A percentile compares a stretch with the other conserved stretches of the same genome.
Evolutionary conservation across 192 early-diverging fungal species (phyloP).

Genomic region (Linderina pennispora): DNA sequence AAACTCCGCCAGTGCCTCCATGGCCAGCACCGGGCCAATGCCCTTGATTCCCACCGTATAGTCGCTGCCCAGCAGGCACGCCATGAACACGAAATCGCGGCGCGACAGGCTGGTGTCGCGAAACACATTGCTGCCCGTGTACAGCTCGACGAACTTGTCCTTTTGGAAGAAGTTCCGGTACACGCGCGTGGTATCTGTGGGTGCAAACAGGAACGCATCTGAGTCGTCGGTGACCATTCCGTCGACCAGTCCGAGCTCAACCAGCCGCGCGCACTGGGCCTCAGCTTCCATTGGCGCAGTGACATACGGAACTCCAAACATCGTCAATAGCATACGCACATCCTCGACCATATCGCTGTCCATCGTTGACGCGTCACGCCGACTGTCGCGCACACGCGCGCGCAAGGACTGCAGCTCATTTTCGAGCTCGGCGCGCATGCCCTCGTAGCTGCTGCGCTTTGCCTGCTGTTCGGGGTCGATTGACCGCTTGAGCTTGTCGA

Average conservation of each 20-base stretch:
- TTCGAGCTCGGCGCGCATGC: conserved; percentile 26
- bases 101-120: conserved; percentile 62
- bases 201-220: conserved; percentile 95
- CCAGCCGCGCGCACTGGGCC: conserved; percentile 84
- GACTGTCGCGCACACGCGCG: conserved; percentile 19
- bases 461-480: background rate
- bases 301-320: conserved; percentile 95
- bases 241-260: conserved; percentile 63
- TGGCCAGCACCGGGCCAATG: conserved; percentile 77
- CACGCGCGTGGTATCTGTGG: conserved; percentile 44
- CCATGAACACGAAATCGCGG: conserved; percentile 72
- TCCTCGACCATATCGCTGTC: conserved; percentile 45
- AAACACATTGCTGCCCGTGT: conserved; percentile 57
- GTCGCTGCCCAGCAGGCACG: conserved; percentile 93
- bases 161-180: conserved; percentile 95
- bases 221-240: conserved; percentile 97
- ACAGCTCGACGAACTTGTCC: conserved; percentile 84
- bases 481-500: conserved; percentile 20
- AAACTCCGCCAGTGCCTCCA: conserved; percentile 86
- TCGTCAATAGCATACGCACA: conserved; percentile 62
- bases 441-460: conserved; percentile 4
- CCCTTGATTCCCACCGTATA: conserved; percentile 89
- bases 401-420: conserved; percentile 24
- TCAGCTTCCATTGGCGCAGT: conserved; percentile 96
- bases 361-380: conserved; percentile 28